Evolutionary conservation across 23 red algal genomes (phyloP), one percentile per base, ranked within the genome.

Genomic region (Gracilaria caudata): DNA sequence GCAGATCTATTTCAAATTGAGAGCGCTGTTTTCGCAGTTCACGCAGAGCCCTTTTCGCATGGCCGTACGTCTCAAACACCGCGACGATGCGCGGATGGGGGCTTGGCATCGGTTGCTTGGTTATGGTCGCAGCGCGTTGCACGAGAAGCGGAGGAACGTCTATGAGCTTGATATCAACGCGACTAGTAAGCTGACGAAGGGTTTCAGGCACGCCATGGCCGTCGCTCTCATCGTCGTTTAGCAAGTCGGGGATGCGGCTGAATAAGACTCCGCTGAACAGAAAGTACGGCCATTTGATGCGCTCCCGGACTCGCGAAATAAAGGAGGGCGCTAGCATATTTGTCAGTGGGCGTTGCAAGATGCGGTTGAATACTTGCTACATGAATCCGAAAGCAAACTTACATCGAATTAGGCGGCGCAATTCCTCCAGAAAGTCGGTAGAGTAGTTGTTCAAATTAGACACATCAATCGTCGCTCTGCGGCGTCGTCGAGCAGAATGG

Each of bases 51-150:
- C 37, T 25, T 5, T 57, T 34, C 10, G 41, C 16, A 24, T 74
- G 46, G 21, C 85, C 85, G 73, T 79, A 89, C 26, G 61, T 89
- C 38, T 89, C 85, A 59, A 89, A 89, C 20, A 89, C 51, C 7
- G 85, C 85, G 68, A 89, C 49, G 55, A 73, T 78, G 32, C 51
- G 68, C 19, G 33, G 21, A 28, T 12, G 19, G 10, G 2, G 45
- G 11, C 16, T 9, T 1, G 12, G 25, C 30, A 76, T 20, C 45
- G 28, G 17, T 4, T 46, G 39, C 16, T 89, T 89, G 3, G 72
- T 35, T 5, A 30, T 59, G 7, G 45, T 63, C 14, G 68, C 85
- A 7, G 85, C 85, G 56, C 72, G 85, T 33, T 64, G 72, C 2
- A 78, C 44, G 45, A 89, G 26, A n/a, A 68, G 64, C 23, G 68